Conservation (phyloP, 2,329 filamentous ascomycete genomes). For the Cercospora citrullina region DNA sequence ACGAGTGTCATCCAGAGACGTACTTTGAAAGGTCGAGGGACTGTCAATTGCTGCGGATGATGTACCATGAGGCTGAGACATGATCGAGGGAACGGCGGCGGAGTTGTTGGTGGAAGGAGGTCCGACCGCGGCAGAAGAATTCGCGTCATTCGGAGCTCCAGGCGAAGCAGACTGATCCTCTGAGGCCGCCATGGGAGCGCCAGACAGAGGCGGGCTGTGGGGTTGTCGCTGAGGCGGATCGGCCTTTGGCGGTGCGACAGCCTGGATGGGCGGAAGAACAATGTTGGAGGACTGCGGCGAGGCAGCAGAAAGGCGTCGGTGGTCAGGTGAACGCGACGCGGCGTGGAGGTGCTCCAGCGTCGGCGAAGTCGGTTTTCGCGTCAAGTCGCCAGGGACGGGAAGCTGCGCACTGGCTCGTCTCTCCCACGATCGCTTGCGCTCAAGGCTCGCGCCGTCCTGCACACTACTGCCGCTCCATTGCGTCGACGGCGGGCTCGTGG, state of each 20-base stretch:
- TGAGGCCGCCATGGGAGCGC: not conserved
- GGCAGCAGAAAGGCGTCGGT: conserved; percentile 41
- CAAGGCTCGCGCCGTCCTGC: not conserved
- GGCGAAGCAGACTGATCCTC: not conserved
- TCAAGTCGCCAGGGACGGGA: not conserved
- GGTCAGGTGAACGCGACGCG: conserved; percentile 48
- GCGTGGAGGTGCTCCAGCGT: conserved; percentile 52
- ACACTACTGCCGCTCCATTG: conserved; percentile 19
- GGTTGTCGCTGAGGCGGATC: not conserved
- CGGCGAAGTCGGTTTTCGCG: conserved; percentile 38
- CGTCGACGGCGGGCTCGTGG: conserved; percentile 30
- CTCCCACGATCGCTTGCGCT: conserved; percentile 32
- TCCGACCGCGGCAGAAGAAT: not conserved
- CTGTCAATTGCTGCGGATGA: not conserved
- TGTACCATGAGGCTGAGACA: not conserved
- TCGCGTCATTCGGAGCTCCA: not conserved
- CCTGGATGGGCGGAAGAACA: conserved; percentile 47
- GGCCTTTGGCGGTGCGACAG: conserved; percentile 9
- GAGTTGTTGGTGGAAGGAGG: not conserved
- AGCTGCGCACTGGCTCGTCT: conserved; percentile 32
- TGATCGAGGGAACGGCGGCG: not conserved
- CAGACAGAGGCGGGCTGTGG: not conserved
- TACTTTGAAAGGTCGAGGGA: conserved; percentile 25
- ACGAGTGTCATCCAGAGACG: conserved; percentile 34
- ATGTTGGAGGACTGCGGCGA: conserved; percentile 37